Evolutionary conservation across 331 rosid species (phyloP), one percentile per base, ranked within the genome.

Genomic region (Ulmus americana): DNA sequence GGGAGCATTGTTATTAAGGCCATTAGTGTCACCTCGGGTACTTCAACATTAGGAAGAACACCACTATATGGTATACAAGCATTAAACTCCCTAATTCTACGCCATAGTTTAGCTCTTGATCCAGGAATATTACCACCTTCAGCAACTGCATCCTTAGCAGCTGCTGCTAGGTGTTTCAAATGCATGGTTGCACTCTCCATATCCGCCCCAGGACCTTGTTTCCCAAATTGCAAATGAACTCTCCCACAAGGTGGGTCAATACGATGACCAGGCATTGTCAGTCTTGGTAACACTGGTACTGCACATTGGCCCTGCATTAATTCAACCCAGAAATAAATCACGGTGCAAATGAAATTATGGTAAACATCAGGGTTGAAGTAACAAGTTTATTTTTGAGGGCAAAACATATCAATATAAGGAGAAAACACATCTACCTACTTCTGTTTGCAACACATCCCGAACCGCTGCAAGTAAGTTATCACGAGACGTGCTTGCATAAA

Each of bases 1-100:
- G 99, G 99, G 76, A 94, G 96, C 99, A 94, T 90, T 39, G 96
- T 94, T 66, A 94, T 90, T 81, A 94, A 90, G 73, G 99, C 97
- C 99, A 94, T 90, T 82, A 94, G 76, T 51, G 97, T 90, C 81
- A 94, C 99, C 82, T 90, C 99, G 8, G 97, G 99, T 49, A 94
- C 96, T 71, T 94, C 99, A 79, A 85, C 84, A 80, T 81, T 85
- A 44, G 72, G 77, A 72, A 87, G 97, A 63, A 94, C 88, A 52
- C 99, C 99, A 58, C 59, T 55, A 48, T 85, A 94, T 0, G 97
- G 88, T 70, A 94, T 71, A 71, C 96, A 90, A 8, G 97, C 99
- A 87, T 94, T 94, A 77, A 94, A 94, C 90, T 94, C 99, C 81
- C 99, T 85, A 76, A 94, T 94, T 90, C 99, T 87, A 50, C 99